phyloP scores from a whole-genome alignment of 2,329 filamentous ascomycete species.

The Magnaporthales sp. region DNA sequence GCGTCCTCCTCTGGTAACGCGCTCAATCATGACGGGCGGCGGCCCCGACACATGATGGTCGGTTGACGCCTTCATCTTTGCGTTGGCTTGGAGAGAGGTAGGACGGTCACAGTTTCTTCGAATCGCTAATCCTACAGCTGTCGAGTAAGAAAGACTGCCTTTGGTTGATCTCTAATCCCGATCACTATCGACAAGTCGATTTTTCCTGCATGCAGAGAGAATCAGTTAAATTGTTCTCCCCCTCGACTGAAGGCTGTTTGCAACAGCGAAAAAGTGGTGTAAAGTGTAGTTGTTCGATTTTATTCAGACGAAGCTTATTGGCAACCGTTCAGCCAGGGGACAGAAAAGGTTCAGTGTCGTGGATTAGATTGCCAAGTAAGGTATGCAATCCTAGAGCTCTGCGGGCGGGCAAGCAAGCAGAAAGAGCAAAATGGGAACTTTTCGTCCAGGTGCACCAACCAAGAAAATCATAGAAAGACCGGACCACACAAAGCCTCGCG shows the following conservation, averaged over 20 bases:
- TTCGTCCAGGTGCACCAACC: constrained; percentile 2
- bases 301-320: not conserved
- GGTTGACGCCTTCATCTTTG: not conserved
- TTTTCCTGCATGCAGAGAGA: not conserved
- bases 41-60: constrained; percentile 5
- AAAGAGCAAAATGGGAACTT: not conserved
- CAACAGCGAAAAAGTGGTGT: not conserved
- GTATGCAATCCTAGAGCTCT: not conserved
- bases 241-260: not conserved
- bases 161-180: not conserved
- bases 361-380: not conserved
- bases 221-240: not conserved
- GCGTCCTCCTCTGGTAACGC: constrained; percentile 66
- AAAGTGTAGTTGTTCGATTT: not conserved
- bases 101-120: not conserved
- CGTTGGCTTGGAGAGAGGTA: not conserved
- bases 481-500: not conserved
- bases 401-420: not conserved
- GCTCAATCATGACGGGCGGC: constrained; percentile 23
- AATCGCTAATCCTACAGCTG: not conserved
- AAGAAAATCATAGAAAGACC: not conserved
- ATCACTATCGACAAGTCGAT: not conserved
- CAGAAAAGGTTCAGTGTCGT: not conserved
- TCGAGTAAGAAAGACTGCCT: not conserved
- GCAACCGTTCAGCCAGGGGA: not conserved